Conservation (phyloP, 192 early-diverging fungal genomes). For the Piromyces sp. region DNA sequence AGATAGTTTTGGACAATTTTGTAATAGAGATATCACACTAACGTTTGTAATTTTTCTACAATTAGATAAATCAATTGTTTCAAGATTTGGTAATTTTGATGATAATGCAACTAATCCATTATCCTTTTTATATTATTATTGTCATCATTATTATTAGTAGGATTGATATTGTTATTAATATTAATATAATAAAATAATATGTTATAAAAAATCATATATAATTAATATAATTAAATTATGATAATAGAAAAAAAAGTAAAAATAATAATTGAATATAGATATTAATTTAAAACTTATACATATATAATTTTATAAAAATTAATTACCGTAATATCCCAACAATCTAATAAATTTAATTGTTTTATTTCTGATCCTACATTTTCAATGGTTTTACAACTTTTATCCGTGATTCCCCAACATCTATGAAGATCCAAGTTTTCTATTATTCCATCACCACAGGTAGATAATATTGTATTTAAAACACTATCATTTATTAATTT, state of each 20-base stretch:
- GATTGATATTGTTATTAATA: too few relatives aligned
- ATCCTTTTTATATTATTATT: too few relatives aligned
- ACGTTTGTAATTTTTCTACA: slow-evolving; percentile 57
- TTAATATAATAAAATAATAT: too few relatives aligned
- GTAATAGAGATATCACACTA: slow-evolving; percentile 32
- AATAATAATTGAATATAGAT: too few relatives aligned
- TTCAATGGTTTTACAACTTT: not conserved
- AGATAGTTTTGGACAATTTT: slow-evolving; percentile 11
- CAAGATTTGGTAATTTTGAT: slow-evolving; percentile 19
- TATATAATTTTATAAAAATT: slow-evolving; percentile 21
- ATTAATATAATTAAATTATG: too few relatives aligned
- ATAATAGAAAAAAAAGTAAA: too few relatives aligned
- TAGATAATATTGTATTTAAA: not conserved
- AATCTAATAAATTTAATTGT: slow-evolving; percentile 36
- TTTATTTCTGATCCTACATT: not conserved
- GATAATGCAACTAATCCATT: slow-evolving; percentile 27
- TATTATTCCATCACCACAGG: not conserved
- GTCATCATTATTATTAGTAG: too few relatives aligned
- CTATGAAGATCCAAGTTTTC: not conserved
- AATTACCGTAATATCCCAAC: slow-evolving; percentile 52
- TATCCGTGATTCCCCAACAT: not conserved
- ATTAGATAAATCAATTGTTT: slow-evolving; percentile 50
- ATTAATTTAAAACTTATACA: too few relatives aligned
- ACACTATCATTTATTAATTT: not conserved
- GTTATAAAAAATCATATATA: too few relatives aligned